Evolutionary conservation across 1,284 basidiomycete genomes (phyloP), one percentile per base, ranked within the genome.

Genomic region (Ceratorhiza oryzae-sativae): DNA sequence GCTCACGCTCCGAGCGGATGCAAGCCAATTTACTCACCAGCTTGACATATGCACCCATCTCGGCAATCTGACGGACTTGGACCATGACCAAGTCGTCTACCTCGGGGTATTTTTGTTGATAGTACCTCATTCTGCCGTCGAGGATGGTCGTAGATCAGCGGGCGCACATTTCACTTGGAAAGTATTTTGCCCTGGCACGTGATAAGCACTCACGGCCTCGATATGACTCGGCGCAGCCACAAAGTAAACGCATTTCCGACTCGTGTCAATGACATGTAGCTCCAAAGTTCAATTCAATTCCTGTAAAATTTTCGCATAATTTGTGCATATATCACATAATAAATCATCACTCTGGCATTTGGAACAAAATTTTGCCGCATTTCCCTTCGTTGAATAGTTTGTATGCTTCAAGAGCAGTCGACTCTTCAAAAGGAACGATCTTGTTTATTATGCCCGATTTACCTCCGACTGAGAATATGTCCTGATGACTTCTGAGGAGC

Each of bases 31-130:
- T 30, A 84, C 92, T 78, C 76, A 96, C 94, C 77, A 99, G 87
- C 82, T 98, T 98, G 77, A 99, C 97, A 81, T 99, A 99, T 63
- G 97, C 97, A 71, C 97, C 97, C 96, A 98, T 99, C 82, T 99
- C 97, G 73, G 95, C 95, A 78, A 99, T 99, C 84, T 97, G 94
- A 81, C 94, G 93, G 76, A 99, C 97, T 82, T 98, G 96, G 56
- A 98, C 96, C 96, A 98, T 98, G 81, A 98, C 96, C 74, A 98
- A 90, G 82, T 98, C 94, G 81, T 99, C 97, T 72, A 97, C 93
- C 82, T 95, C 91, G 34, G 90, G 91, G 78, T 91, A 93, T 75
- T 87, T 86, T 78, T 89, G 88, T 79, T 91, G 88, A 79, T 93
- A 93, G 80, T 92, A 93, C 56, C 91, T 87, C 91, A 93, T 93